Evolutionary conservation across 2,329 filamentous ascomycete species (phyloP), one percentile per base, ranked within the genome.

Genomic region (Fusarium graminum): DNA sequence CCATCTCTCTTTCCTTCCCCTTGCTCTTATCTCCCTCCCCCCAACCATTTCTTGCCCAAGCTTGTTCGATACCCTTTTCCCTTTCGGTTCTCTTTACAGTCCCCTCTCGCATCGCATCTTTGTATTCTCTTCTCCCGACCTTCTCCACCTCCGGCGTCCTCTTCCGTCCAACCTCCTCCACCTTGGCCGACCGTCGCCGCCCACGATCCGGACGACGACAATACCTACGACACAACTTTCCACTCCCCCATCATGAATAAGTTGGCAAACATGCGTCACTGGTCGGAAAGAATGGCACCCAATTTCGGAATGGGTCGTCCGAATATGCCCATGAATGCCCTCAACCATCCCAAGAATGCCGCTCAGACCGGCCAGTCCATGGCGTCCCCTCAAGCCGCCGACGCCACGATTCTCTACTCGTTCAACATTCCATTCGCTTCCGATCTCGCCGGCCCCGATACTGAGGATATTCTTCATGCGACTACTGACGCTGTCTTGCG

Each of bases 401-500:
- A 94, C 77, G 85, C 90, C 51, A 89, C 88, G 69, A 92, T 98
- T 79, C 93, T 96, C 79, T 90, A 97, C 78, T 94, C 93, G 68
- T 98, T 99, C 88, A 98, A 97, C 77, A 91, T 99, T 46, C 95
- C 95, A 63, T 97, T 98, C 80, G 90, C 93, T 71, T 97, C 92
- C 67, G 94, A 94, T 74, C 88, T 99, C 63, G 88, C 92, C 65
- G 95, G 95, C 32, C 95, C 95, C 67, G 93, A 98, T 74, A 91
- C 91, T 70, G 93, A 97, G 79, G 94, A 98, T 79, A 92, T 99
- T 74, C 87, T 98, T 63, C 94, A 97, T 80, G 93, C 94, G 67
- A 97, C 92, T 67, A 88, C 89, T 58, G 92, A 93, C 71, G 94
- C 94, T 62, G 89, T 97, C 68, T 87, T 94, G 69, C 89, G 92